These are phyloP conservation scores for Piloderma croceum DNA, from an alignment of 768 basidiomycete species.

Conservation along the genomic window DNA sequence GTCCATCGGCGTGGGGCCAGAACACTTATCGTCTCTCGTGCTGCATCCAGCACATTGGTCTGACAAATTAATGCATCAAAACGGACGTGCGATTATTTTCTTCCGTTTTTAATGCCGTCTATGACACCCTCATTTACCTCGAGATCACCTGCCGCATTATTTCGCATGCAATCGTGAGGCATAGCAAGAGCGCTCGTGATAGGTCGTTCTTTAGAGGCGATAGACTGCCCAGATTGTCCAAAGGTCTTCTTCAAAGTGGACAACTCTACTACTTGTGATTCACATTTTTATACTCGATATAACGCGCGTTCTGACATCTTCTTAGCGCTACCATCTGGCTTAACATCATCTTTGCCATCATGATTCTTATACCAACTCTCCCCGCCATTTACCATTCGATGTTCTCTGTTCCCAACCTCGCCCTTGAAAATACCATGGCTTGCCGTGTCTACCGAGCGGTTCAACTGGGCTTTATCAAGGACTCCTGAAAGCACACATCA, in stretches of 20 bases:
- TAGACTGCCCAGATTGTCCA: constrained; percentile 19
- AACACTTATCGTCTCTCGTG: too few species aligned
- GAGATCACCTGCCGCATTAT: constrained; percentile 27
- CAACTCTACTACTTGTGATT: constrained; percentile 32
- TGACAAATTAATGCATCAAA: constrained; percentile 29
- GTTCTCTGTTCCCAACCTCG: constrained; percentile 24
- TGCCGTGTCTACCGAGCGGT: constrained; percentile 29
- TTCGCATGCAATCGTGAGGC: constrained; percentile 4
- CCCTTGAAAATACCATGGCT: constrained; percentile 27
- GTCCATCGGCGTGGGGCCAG: too few species aligned
- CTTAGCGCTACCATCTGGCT: constrained; percentile 22
- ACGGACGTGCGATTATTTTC: constrained; percentile 20
- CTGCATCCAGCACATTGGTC: constrained; percentile 26
- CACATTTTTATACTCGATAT: neutral
- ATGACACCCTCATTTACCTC: constrained; percentile 32
- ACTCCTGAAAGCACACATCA: too few species aligned
- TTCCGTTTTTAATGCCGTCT: too few species aligned
- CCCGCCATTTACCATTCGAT: constrained; percentile 22
- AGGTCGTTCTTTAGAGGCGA: constrained; percentile 20
- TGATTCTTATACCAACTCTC: constrained; percentile 17
- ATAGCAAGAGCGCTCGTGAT: too few species aligned
- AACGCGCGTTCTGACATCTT: neutral
- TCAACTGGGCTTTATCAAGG: constrained; percentile 16
- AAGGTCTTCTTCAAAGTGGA: constrained; percentile 25
- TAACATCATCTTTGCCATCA: too few species aligned